phyloP scores from a whole-genome alignment of 306 rosid genomes.

The Vachellia collinsii region DNA sequence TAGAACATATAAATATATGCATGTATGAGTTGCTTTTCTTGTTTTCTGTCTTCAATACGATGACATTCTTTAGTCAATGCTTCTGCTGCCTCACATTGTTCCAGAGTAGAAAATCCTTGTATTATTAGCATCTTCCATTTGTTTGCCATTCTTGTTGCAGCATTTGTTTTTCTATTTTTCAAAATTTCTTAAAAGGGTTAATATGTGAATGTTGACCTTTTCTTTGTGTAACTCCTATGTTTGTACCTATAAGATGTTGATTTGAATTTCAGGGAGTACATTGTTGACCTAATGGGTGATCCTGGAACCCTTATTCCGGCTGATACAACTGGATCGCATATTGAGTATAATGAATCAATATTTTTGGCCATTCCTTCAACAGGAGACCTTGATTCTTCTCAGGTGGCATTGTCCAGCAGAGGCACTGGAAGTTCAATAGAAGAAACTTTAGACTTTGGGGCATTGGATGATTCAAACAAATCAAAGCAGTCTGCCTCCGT shows the following conservation, averaged over 20 bases:
- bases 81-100: conserved; percentile 21
- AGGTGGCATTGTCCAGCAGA: conserved; percentile 72
- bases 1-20: conserved; percentile 10
- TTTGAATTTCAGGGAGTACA: conserved; percentile 90
- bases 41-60: conserved; percentile 28
- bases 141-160: conserved; percentile 26
- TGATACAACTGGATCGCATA: conserved; percentile 70
- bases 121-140: conserved; percentile 16
- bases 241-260: conserved; percentile 38
- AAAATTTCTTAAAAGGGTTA: not conserved
- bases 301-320: conserved; percentile 98
- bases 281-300: conserved; percentile 96
- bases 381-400: conserved; percentile 83
- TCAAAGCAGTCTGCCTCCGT: conserved; percentile 48
- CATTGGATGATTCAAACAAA: conserved; percentile 51
- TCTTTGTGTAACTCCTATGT: conserved; percentile 9
- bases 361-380: conserved; percentile 68
- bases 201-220: conserved; percentile 17
- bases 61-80: conserved; percentile 3
- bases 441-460: conserved; percentile 65
- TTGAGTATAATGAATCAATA: conserved; percentile 63
- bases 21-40: conserved; percentile 18
- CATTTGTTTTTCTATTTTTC: conserved; percentile 18
- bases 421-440: conserved; percentile 80
- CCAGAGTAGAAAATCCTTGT: conserved; percentile 17